Percentiles rank a stretch among this genome's conserved stretches.
These are phyloP conservation scores for Pythium plurisporium DNA, from an alignment of 352 stramenopile species.

Conservation along the genomic window DNA sequence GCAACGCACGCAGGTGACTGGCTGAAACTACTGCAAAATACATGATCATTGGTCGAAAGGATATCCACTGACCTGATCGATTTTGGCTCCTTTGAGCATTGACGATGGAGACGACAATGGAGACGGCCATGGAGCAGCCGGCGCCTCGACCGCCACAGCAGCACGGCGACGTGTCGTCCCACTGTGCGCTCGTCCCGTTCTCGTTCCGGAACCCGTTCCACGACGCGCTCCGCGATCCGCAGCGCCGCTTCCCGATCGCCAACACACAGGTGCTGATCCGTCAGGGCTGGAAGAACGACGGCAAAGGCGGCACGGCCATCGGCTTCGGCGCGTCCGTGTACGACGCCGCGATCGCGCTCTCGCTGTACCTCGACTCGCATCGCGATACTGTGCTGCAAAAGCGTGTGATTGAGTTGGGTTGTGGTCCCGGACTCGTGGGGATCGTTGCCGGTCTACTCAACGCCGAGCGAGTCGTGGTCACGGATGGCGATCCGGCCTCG, in stretches of 20 bases:
- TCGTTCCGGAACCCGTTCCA: constrained; percentile 76
- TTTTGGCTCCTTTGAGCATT: no score
- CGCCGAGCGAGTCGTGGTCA: constrained; percentile 45
- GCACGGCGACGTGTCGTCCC: not conserved
- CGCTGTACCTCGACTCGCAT: constrained; percentile 68
- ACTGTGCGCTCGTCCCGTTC: constrained; percentile 54
- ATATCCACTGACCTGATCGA: no score
- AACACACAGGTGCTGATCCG: constrained; percentile 53
- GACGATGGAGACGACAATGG: not conserved
- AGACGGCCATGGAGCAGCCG: constrained; percentile 20
- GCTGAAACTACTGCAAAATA: not conserved
- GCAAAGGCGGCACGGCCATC: constrained; percentile 59
- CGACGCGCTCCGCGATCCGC: constrained; percentile 56
- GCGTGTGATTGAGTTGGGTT: constrained; percentile 68
- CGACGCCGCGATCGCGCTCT: constrained; percentile 69
- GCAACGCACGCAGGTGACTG: constrained; percentile 9
- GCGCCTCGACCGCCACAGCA: constrained; percentile 3
- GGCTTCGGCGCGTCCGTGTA: constrained; percentile 84
- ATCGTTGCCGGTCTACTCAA: constrained; percentile 56
- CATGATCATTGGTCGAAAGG: constrained; percentile 10
- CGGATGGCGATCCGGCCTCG: constrained; percentile 66
- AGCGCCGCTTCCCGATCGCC: constrained; percentile 65
- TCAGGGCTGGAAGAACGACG: constrained; percentile 75
- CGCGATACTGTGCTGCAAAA: constrained; percentile 43
- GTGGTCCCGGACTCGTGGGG: constrained; percentile 66